Evolutionary conservation across 208 protist genomes (phyloP).

Genomic region (Leishmania gerbilli): DNA sequence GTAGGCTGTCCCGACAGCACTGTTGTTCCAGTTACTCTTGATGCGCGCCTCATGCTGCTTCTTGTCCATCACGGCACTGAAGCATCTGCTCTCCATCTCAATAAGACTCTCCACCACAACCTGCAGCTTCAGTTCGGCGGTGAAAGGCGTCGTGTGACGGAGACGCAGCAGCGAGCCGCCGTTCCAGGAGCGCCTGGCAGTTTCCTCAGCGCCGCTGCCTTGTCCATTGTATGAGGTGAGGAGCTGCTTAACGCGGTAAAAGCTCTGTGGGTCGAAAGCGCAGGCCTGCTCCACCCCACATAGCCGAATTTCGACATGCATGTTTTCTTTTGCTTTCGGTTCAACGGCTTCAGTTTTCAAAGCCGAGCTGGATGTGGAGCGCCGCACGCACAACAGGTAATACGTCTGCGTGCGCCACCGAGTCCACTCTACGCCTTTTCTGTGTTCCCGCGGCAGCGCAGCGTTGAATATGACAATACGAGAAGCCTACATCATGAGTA

Average conservation of each 20-base stretch:
- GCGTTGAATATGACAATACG: background rate
- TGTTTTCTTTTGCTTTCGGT: constrained; percentile 2
- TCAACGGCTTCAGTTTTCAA: background rate
- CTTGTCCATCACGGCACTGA: constrained; percentile 28
- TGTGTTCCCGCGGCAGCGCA: background rate
- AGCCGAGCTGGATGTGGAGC: background rate
- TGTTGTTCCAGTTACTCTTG: constrained; percentile 63
- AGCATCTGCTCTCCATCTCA: constrained; percentile 59
- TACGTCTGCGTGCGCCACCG: background rate
- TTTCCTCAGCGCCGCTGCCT: constrained; percentile 1
- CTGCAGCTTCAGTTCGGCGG: constrained; percentile 60
- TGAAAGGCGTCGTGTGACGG: constrained; percentile 7
- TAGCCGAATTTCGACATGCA: constrained; percentile 83
- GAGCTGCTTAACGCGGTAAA: constrained; percentile 79
- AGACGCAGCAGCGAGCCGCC: constrained; percentile 20
- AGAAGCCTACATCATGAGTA: no score
- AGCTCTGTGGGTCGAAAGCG: constrained; percentile 73
- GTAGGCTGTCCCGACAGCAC: constrained; percentile 68
- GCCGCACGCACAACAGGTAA: background rate
- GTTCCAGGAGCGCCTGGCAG: constrained; percentile 6
- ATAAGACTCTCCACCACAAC: constrained; percentile 76
- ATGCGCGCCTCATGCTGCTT: constrained; percentile 58
- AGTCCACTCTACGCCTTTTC: background rate
- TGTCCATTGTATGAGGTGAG: constrained; percentile 15
- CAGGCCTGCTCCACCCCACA: constrained; percentile 54